A percentile compares a stretch with the other conserved stretches of the same genome.
These are phyloP conservation scores for Cadophora malorum DNA, from an alignment of 2,329 filamentous ascomycete species.

Conservation along the genomic window DNA sequence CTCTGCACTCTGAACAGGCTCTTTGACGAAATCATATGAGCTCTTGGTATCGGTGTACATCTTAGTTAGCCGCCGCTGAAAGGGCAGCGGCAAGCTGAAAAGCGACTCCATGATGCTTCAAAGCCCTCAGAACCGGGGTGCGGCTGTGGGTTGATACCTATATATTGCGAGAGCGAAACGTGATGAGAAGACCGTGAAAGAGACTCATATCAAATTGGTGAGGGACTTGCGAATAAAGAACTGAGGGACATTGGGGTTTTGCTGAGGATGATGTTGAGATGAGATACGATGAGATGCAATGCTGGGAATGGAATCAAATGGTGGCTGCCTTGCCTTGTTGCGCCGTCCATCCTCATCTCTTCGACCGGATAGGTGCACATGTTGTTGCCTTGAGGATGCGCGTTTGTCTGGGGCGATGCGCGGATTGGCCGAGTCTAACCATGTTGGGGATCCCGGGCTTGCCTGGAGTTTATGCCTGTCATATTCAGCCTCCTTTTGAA, in stretches of 20 bases:
- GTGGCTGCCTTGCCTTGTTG: slow-evolving; percentile 19
- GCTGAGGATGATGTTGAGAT: slow-evolving; percentile 10
- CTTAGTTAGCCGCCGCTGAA: slow-evolving; percentile 69
- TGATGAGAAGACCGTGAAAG: background rate
- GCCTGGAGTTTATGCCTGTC: background rate
- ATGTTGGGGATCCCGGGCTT: background rate
- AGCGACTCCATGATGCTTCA: slow-evolving; percentile 41
- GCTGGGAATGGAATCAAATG: slow-evolving; percentile 16
- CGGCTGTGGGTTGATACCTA: background rate
- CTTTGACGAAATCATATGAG: slow-evolving; percentile 75
- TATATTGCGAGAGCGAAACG: slow-evolving; percentile 5
- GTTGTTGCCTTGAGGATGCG: slow-evolving; percentile 37
- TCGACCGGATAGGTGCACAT: slow-evolving; percentile 25
- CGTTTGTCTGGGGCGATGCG: slow-evolving; percentile 9
- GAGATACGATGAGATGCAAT: background rate
- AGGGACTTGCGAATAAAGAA: background rate
- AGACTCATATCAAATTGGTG: slow-evolving; percentile 11
- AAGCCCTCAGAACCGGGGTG: background rate
- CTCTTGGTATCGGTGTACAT: slow-evolving; percentile 84
- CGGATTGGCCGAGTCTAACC: slow-evolving; percentile 16
- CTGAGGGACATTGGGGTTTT: background rate
- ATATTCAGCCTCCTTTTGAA: background rate
- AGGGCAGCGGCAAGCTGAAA: slow-evolving; percentile 47
- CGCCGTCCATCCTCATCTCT: slow-evolving; percentile 1
- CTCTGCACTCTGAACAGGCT: slow-evolving; percentile 65